Evolutionary conservation across 2,329 filamentous ascomycete genomes (phyloP).

Genomic region (Orbilia oligospora): DNA sequence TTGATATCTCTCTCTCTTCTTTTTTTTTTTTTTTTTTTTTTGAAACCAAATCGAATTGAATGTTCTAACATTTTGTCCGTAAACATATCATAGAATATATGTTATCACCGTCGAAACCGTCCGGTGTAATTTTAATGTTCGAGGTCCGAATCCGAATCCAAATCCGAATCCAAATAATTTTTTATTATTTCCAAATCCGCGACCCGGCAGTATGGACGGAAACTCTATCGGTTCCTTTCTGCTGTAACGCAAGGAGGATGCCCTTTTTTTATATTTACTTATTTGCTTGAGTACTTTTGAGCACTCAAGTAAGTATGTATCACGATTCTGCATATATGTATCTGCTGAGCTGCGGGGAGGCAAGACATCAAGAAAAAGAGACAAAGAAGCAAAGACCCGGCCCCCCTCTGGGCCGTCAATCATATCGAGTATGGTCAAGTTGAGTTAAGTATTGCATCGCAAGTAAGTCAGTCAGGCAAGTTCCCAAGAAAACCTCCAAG

Average conservation of each 20-base stretch:
- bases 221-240: slow-evolving; percentile 31
- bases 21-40: too few species aligned
- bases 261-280: neutral
- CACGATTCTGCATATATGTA: too few species aligned
- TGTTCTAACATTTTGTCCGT: too few species aligned
- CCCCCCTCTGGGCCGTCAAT: too few species aligned
- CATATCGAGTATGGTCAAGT: too few species aligned
- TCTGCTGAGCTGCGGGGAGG: slow-evolving; percentile 17
- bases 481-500: slow-evolving; percentile 5
- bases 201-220: slow-evolving; percentile 21
- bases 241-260: slow-evolving; percentile 28
- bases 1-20: too few species aligned
- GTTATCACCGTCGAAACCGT: slow-evolving; percentile 25
- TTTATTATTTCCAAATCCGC: neutral
- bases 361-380: slow-evolving; percentile 11
- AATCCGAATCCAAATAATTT: slow-evolving; percentile 5
- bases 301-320: neutral
- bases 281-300: neutral
- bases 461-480: too few species aligned
- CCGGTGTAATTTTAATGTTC: neutral
- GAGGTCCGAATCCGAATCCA: neutral
- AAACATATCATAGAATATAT: too few species aligned
- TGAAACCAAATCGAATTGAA: too few species aligned
- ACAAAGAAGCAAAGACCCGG: slow-evolving; percentile 10
- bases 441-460: too few species aligned